A percentile compares a stretch with the other conserved stretches of the same genome.
phyloP scores from a whole-genome alignment of 805 yeast genomes.

The Saccharomycopsis selenospora region DNA sequence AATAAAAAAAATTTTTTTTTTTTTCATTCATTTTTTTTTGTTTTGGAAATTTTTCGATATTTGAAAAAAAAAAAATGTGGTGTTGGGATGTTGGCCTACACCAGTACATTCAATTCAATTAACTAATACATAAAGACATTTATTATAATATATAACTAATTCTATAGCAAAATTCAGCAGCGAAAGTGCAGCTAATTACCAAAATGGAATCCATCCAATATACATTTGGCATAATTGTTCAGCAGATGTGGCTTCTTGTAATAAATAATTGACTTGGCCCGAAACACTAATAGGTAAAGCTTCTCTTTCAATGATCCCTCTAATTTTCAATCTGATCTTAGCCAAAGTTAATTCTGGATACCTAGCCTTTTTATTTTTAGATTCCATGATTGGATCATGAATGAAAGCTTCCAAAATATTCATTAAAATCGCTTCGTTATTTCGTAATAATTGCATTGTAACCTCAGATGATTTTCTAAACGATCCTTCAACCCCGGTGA shows the following conservation, averaged over 20 bases:
- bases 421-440: constrained; percentile 77
- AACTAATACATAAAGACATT: no score
- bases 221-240: constrained; percentile 80
- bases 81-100: no score
- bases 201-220: constrained; percentile 85
- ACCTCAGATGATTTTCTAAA: constrained; percentile 84
- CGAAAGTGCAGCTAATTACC: no score
- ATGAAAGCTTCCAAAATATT: constrained; percentile 87
- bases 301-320: constrained; percentile 76
- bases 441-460: constrained; percentile 62
- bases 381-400: constrained; percentile 86
- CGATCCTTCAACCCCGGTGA: constrained; percentile 82
- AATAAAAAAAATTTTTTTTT: no score
- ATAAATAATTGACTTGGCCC: constrained; percentile 87
- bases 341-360: constrained; percentile 61
- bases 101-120: no score
- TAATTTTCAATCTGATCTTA: constrained; percentile 67
- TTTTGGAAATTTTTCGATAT: no score
- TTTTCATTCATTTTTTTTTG: no score
- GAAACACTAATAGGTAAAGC: constrained; percentile 73
- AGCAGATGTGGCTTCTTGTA: constrained; percentile 69
- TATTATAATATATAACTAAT: no score
- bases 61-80: no score
- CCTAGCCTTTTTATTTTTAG: constrained; percentile 38
- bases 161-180: no score